Evolutionary conservation across 768 basidiomycete species (phyloP).

Genomic region (Tricholoma bakamatsutake): DNA sequence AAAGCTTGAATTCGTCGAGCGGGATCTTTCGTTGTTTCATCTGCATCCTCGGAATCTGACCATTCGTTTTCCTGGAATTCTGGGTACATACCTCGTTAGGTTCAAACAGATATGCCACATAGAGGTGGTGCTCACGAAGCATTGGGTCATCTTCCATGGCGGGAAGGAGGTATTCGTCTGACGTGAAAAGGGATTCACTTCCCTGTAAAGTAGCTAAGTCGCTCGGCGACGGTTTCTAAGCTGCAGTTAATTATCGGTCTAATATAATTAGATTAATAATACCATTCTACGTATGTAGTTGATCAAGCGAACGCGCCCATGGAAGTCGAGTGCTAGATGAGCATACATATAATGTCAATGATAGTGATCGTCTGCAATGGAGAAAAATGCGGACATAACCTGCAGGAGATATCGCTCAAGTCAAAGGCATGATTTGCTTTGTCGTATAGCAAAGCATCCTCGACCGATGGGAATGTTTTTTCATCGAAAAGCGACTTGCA

Average conservation of each 20-base stretch:
- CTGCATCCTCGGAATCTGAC: slow-evolving; percentile 73
- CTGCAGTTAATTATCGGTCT: slow-evolving; percentile 4
- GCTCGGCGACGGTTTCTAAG: slow-evolving; percentile 47
- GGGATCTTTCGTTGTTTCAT: slow-evolving; percentile 24
- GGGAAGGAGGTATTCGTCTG: slow-evolving; percentile 80
- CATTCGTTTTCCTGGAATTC: slow-evolving; percentile 66
- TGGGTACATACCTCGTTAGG: slow-evolving; percentile 19
- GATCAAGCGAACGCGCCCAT: slow-evolving; percentile 74
- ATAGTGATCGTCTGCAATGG: neutral
- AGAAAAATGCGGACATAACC: slow-evolving; percentile 43
- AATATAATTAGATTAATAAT: slow-evolving; percentile 2
- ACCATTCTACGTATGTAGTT: slow-evolving; percentile 85
- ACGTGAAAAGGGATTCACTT: slow-evolving; percentile 55
- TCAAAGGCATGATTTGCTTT: slow-evolving; percentile 56
- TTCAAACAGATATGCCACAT: neutral
- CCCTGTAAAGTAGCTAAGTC: slow-evolving; percentile 46
- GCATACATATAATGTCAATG: slow-evolving; percentile 3
- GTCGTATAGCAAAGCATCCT: slow-evolving; percentile 61
- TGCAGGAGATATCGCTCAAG: slow-evolving; percentile 42
- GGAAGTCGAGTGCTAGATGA: slow-evolving; percentile 63
- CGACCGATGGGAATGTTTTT: slow-evolving; percentile 48
- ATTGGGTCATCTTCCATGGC: slow-evolving; percentile 82
- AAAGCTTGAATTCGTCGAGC: slow-evolving; percentile 47
- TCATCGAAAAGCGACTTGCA: slow-evolving; percentile 78
- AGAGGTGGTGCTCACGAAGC: slow-evolving; percentile 58